These are phyloP conservation scores for Malassezia psittaci DNA, from an alignment of 1,284 basidiomycete species.

Conservation along the genomic window DNA sequence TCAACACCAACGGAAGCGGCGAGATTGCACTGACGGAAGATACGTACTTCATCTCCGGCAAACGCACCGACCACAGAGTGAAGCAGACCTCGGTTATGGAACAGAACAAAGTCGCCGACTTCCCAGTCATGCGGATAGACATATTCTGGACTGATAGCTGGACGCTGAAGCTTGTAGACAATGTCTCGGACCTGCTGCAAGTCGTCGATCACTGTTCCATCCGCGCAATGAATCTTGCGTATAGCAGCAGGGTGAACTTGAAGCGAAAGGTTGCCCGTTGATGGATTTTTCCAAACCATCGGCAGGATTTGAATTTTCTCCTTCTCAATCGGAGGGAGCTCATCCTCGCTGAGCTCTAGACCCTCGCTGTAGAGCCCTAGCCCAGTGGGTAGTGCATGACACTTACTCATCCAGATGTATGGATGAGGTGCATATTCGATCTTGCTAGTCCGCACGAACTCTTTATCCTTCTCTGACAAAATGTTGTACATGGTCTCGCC, in stretches of 20 bases:
- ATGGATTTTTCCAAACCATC: slow-evolving; percentile 71
- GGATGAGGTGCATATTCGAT: slow-evolving; percentile 53
- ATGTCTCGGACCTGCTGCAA: slow-evolving; percentile 62
- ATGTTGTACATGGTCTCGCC: slow-evolving; percentile 78
- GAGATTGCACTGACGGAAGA: slow-evolving; percentile 57
- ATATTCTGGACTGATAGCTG: slow-evolving; percentile 60
- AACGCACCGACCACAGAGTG: slow-evolving; percentile 62
- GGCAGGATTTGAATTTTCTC: slow-evolving; percentile 62
- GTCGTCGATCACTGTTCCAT: slow-evolving; percentile 63
- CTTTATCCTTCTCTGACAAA: slow-evolving; percentile 64
- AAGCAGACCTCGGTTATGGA: slow-evolving; percentile 58
- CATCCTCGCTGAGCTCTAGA: slow-evolving; percentile 57
- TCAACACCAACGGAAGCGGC: slow-evolving; percentile 54
- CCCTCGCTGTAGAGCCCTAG: slow-evolving; percentile 69
- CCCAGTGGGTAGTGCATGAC: slow-evolving; percentile 62
- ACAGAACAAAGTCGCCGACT: slow-evolving; percentile 56
- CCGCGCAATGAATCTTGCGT: slow-evolving; percentile 53
- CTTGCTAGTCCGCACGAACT: slow-evolving; percentile 58
- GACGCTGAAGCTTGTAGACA: slow-evolving; percentile 67
- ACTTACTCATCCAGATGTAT: slow-evolving; percentile 68
- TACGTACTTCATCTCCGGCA: slow-evolving; percentile 55
- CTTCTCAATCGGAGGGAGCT: slow-evolving; percentile 66
- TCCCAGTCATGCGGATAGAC: slow-evolving; percentile 55
- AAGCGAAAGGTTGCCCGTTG: slow-evolving; percentile 63
- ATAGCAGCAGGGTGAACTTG: slow-evolving; percentile 51